Evolutionary conservation across 495 filamentous ascomycete genomes (phyloP).

Genomic region (Penicillium crystallinum): DNA sequence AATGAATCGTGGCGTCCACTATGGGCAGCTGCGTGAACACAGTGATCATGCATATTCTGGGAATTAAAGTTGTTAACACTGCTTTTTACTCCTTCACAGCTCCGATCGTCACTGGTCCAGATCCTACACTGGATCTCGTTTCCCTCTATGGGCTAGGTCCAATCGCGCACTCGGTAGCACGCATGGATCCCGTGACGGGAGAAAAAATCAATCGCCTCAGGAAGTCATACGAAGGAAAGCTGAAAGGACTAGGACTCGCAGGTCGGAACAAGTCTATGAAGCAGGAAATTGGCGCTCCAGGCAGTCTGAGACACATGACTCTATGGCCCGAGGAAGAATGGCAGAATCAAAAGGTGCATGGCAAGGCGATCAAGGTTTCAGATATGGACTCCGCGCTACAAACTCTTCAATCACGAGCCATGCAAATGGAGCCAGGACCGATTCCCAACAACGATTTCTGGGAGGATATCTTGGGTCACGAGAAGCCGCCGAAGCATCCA

Average conservation of each 20-base stretch:
- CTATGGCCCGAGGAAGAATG: constrained; percentile 64
- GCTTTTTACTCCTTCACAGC: constrained; percentile 33
- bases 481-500: constrained; percentile 43
- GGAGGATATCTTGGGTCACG: constrained; percentile 55
- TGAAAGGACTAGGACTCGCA: constrained; percentile 56
- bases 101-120: constrained; percentile 47
- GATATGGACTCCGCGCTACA: constrained; percentile 42
- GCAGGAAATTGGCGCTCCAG: constrained; percentile 37
- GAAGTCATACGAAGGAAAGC: constrained; percentile 69
- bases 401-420: constrained; percentile 45
- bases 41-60: constrained; percentile 24
- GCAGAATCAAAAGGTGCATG: constrained; percentile 56
- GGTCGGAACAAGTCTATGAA: constrained; percentile 59
- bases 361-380: constrained; percentile 50
- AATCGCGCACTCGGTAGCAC: constrained; percentile 59
- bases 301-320: constrained; percentile 40
- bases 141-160: constrained; percentile 55
- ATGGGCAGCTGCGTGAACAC: constrained; percentile 24
- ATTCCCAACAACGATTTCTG: constrained; percentile 54
- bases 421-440: constrained; percentile 53
- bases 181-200: constrained; percentile 58
- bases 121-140: constrained; percentile 59
- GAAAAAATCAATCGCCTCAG: constrained; percentile 70
- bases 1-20: constrained; percentile 22
- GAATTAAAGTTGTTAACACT: constrained; percentile 42